Conservation (phyloP, 495 filamentous ascomycete genomes). For the Xylaria curta region DNA sequence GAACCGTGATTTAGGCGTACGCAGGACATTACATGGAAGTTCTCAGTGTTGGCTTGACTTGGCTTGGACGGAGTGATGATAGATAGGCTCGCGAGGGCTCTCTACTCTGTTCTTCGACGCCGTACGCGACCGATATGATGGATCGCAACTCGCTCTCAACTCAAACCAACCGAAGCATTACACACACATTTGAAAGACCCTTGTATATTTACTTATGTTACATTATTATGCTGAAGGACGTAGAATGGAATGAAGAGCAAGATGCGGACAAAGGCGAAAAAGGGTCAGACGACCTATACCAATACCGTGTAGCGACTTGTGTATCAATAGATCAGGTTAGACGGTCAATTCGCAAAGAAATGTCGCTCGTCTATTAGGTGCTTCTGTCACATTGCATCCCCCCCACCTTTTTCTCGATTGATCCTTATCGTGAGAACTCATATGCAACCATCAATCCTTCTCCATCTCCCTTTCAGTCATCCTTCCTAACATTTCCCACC, state of each 20-base stretch:
- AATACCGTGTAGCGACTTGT: slow-evolving; percentile 19
- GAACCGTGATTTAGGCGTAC: slow-evolving; percentile 16
- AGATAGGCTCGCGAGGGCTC: slow-evolving; percentile 5
- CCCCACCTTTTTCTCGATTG: too few relatives aligned
- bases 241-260: background rate
- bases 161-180: slow-evolving; percentile 25
- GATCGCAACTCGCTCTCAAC: slow-evolving; percentile 25
- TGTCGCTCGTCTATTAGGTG: background rate
- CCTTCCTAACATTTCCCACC: too few relatives aligned
- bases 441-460: too few relatives aligned
- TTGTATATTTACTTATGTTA: slow-evolving; percentile 21
- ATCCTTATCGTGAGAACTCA: too few relatives aligned
- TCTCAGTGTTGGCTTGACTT: slow-evolving; percentile 3
- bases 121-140: slow-evolving; percentile 3
- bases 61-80: background rate
- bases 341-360: background rate
- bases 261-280: background rate
- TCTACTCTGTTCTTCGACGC: slow-evolving; percentile 1
- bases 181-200: slow-evolving; percentile 18
- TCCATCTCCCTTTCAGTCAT: too few relatives aligned
- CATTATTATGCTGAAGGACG: slow-evolving; percentile 8
- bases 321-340: slow-evolving; percentile 20
- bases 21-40: slow-evolving; percentile 6
- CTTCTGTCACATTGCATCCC: background rate
- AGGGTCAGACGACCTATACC: background rate